Percentiles rank a stretch among this genome's conserved stretches.
Conservation (phyloP, 2,329 filamentous ascomycete genomes). For the Paraphaeosphaeria sporulosa region DNA sequence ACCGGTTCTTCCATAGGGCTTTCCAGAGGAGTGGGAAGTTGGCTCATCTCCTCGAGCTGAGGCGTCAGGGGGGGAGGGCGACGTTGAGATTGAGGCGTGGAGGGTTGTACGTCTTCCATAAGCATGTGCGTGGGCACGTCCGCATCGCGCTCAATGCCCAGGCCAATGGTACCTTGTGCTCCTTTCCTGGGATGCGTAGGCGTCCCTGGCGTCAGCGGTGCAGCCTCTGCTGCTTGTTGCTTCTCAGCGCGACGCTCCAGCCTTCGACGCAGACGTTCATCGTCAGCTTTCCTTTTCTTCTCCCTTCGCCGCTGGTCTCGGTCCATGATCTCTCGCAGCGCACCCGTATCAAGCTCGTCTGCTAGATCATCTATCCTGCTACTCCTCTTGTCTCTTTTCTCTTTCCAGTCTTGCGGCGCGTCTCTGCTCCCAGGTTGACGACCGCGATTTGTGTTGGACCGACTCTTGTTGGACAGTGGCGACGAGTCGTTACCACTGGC, state of each 20-base stretch:
- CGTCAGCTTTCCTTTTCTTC: constrained; percentile 72
- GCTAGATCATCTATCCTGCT: constrained; percentile 74
- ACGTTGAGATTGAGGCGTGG: constrained; percentile 39
- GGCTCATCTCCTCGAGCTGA: constrained; percentile 29
- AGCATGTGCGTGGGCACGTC: constrained; percentile 66
- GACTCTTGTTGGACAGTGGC: constrained; percentile 54
- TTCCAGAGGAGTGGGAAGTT: constrained; percentile 48
- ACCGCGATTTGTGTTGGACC: constrained; percentile 60
- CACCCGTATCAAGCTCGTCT: constrained; percentile 83
- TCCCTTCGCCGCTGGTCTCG: constrained; percentile 83
- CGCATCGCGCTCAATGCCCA: constrained; percentile 65
- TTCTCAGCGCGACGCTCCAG: constrained; percentile 72
- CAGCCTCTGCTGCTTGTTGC: constrained; percentile 65
- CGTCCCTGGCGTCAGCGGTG: constrained; percentile 45
- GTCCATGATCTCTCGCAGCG: constrained; percentile 88
- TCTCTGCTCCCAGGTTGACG: constrained; percentile 58
- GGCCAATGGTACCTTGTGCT: constrained; percentile 50
- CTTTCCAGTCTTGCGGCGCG: constrained; percentile 49
- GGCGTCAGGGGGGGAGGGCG: constrained; percentile 32
- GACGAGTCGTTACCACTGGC: constrained; percentile 47
- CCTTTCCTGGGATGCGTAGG: constrained; percentile 67
- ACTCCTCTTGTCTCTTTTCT: constrained; percentile 57
- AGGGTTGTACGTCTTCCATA: constrained; percentile 58
- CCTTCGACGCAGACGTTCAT: constrained; percentile 70
- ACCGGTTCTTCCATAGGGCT: constrained; percentile 56